Evolutionary conservation across 495 filamentous ascomycete genomes (phyloP).

Genomic region (Penicillium paxilli): DNA sequence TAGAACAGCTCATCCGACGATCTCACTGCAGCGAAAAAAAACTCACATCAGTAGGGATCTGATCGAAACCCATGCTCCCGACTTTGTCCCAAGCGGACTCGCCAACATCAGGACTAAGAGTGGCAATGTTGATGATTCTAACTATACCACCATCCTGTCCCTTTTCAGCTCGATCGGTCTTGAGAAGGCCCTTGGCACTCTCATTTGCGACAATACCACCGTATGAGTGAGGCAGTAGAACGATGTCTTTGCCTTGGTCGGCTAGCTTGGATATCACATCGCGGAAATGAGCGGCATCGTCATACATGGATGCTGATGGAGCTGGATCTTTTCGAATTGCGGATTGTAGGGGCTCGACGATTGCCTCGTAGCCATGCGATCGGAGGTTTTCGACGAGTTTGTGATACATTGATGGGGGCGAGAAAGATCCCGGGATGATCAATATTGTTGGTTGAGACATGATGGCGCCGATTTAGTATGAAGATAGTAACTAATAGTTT

Average conservation of each 20-base stretch:
- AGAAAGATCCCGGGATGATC: conserved; percentile 48
- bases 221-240: not conserved
- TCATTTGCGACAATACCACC: not conserved
- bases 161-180: not conserved
- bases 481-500: too few relatives aligned
- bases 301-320: not conserved
- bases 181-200: not conserved
- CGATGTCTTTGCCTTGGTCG: not conserved
- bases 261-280: not conserved
- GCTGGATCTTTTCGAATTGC: not conserved
- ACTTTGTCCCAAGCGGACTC: not conserved
- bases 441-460: not conserved
- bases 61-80: not conserved
- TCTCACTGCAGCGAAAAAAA: too few relatives aligned
- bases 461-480: not conserved
- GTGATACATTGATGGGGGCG: not conserved
- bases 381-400: not conserved
- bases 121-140: not conserved
- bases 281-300: not conserved
- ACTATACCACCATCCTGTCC: not conserved
- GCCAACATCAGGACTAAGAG: not conserved
- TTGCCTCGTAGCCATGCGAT: not conserved
- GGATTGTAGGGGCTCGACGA: not conserved
- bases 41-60: not conserved
- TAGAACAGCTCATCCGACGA: not conserved